Percentiles rank a stretch among this genome's conserved stretches.
phyloP scores from a whole-genome alignment of 495 filamentous ascomycete genomes.

The Geopyxis carbonaria region DNA sequence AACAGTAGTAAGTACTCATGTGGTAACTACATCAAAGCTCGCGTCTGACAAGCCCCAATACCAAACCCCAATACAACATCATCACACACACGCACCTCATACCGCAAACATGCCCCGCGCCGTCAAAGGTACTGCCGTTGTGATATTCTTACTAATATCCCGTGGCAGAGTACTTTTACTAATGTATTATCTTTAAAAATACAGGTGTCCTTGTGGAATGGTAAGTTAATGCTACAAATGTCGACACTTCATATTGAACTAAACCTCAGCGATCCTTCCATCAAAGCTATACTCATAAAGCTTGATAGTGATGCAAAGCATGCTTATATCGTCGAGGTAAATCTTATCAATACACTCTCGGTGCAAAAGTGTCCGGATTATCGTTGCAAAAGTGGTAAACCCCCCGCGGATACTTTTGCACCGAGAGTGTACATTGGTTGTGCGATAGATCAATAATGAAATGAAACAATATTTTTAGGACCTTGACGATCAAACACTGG shows the following conservation, averaged over 20 bases:
- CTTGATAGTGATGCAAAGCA: conserved; percentile 46
- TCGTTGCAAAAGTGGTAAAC: too few relatives aligned
- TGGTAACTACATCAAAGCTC: too few relatives aligned
- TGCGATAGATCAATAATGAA: not conserved
- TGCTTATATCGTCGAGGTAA: conserved; percentile 43
- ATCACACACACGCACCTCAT: too few relatives aligned
- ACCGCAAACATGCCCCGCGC: conserved; percentile 6
- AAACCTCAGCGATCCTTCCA: conserved; percentile 34
- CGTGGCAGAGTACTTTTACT: not conserved
- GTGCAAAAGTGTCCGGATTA: too few relatives aligned
- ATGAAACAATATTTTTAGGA: conserved; percentile 19
- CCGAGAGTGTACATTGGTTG: too few relatives aligned
- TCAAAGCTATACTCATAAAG: conserved; percentile 59
- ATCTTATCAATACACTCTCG: too few relatives aligned
- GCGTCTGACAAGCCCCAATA: too few relatives aligned
- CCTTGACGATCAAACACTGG: conserved; percentile 33
- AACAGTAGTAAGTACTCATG: too few relatives aligned
- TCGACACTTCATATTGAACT: not conserved
- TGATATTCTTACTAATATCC: not conserved
- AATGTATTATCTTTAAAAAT: not conserved
- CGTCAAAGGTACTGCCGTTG: conserved; percentile 1
- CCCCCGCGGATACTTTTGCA: too few relatives aligned
- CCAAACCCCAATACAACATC: too few relatives aligned
- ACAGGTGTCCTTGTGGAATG: conserved; percentile 6
- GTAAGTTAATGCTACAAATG: not conserved